Base-by-base conservation (phyloP, 169 alveolate genomes). In the Plasmodium gallinaceum region DNA sequence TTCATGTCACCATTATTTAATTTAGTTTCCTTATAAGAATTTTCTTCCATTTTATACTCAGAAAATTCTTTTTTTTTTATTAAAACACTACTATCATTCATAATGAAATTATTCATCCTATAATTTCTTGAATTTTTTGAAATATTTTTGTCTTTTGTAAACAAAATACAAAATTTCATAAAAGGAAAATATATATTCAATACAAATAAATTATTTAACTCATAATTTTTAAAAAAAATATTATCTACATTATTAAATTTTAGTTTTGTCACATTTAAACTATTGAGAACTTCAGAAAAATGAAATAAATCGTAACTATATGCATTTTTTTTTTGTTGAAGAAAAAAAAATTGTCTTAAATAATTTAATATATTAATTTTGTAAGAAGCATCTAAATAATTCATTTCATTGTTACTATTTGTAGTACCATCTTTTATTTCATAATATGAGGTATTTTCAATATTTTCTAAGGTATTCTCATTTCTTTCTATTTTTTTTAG, bases 221-320 rank as follows among this genome's bases (percentile, higher is more conserved):
- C 91, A 61, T 83, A 54, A 68, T 83, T 83, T 83, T 83, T 83
- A 39, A 83, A 83, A 83, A 54, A 83, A 68, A 83, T 48, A 48
- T 68, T 83, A 24, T 72, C 74, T 18, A 46, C 60, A 68, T 68
- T 83, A 83, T 68, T 68, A 83, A 68, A 12, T 54, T 68, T 68
- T 45, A 83, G 66, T 16, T 83, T 83, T 43, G 85, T 54, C 57
- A 83, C 57, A 69, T 54, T 68, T 83, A 83, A 46, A 42, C 51
- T 83, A 7, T 83, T 65, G n/a, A 83, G 24, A 16, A 68, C 16
- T 68, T 83, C 91, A 43, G 32, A 83, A 61, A 83, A 48, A n/a
- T 20, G n/a, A 68, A 68, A 37, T 39, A 83, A 14, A 24, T 83
- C 91, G 37, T 83, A 83, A 68, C 83, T 68, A 46, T 68, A 54